Percentiles rank a stretch among this genome's conserved stretches.
These are phyloP conservation scores for Candida sithepensis DNA, from an alignment of 805 yeast species.

Conservation along the genomic window DNA sequence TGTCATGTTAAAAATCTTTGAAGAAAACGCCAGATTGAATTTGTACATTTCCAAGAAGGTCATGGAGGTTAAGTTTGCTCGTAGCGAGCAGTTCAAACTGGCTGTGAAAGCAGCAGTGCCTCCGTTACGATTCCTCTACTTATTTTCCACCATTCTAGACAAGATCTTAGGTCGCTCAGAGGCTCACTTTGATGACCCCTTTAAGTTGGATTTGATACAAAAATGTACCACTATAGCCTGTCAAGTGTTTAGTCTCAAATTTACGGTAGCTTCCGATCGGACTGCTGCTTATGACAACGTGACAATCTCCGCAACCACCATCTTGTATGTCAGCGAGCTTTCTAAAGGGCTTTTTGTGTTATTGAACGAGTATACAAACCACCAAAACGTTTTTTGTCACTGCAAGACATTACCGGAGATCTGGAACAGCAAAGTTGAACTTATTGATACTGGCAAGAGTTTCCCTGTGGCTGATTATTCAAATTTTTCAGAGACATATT, in stretches of 20 bases:
- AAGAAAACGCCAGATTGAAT: neutral
- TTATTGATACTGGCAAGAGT: neutral
- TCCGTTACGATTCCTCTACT: neutral
- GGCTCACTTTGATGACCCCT: neutral
- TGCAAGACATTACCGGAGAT: neutral
- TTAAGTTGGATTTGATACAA: neutral
- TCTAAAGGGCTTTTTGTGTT: conserved; percentile 2
- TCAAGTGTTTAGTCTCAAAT: neutral
- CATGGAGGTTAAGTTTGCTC: neutral
- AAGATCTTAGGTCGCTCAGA: neutral
- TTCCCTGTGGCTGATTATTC: neutral
- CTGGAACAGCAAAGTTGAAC: neutral
- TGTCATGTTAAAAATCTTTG: neutral
- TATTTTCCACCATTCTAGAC: neutral
- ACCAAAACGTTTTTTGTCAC: neutral
- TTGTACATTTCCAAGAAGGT: neutral
- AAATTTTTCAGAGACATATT: neutral
- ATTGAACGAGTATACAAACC: conserved; percentile 1
- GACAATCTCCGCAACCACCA: too few relatives aligned
- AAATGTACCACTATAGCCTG: neutral
- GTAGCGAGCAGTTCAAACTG: neutral
- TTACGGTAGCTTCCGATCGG: neutral
- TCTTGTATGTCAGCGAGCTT: neutral
- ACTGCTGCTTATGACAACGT: neutral
- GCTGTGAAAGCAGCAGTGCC: neutral